phyloP scores from a whole-genome alignment of 2,329 filamentous ascomycete genomes.

The Venturia effusa region DNA sequence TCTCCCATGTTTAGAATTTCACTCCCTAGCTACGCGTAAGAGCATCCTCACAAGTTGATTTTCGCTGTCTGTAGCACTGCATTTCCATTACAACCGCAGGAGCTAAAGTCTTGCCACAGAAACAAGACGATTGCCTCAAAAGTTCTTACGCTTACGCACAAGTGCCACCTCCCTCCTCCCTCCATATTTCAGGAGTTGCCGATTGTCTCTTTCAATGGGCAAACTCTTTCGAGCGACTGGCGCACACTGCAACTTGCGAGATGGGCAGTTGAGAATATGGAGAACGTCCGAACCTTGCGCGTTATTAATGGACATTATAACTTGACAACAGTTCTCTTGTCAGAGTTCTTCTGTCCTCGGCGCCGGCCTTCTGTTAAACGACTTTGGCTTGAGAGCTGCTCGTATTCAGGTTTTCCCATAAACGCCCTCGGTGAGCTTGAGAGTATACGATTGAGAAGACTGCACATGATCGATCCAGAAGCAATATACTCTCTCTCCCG shows the following conservation, averaged over 20 bases:
- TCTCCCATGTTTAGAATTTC: background rate
- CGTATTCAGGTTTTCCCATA: constrained; percentile 20
- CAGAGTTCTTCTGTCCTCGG: constrained; percentile 27
- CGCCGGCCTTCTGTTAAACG: constrained; percentile 24
- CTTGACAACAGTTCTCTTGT: constrained; percentile 28
- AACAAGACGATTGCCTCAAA: constrained; percentile 31
- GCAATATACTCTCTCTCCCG: constrained; percentile 20
- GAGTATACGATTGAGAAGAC: constrained; percentile 30
- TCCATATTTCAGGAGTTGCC: constrained; percentile 34
- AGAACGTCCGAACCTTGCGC: constrained; percentile 32
- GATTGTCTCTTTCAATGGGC: constrained; percentile 26
- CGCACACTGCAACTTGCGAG: constrained; percentile 29
- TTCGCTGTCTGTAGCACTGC: background rate
- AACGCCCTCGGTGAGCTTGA: constrained; percentile 22
- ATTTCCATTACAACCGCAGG: constrained; percentile 12
- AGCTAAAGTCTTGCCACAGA: constrained; percentile 14
- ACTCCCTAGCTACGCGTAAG: background rate
- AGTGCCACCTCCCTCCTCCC: constrained; percentile 35
- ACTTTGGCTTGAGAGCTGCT: constrained; percentile 37
- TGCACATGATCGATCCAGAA: constrained; percentile 22
- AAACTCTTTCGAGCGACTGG: constrained; percentile 29
- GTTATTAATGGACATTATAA: constrained; percentile 34
- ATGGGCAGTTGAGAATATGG: constrained; percentile 29
- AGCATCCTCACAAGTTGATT: background rate
- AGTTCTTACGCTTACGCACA: constrained; percentile 33